A percentile compares a stretch with the other conserved stretches of the same genome.
Conservation (phyloP, 768 basidiomycete species). For the Jaapia argillacea region DNA sequence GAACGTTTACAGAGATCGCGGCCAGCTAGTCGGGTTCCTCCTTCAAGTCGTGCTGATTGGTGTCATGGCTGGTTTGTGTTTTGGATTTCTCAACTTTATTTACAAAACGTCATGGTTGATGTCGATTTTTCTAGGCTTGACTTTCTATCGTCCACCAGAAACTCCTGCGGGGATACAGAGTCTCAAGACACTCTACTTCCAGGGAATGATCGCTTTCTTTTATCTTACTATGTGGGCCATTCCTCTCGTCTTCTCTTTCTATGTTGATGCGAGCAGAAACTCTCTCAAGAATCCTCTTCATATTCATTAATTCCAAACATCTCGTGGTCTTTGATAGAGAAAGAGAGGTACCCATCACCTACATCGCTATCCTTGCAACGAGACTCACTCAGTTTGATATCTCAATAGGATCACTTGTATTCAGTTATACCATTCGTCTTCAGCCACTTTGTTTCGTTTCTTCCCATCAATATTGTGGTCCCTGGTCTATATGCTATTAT, state of each 20-base stretch:
- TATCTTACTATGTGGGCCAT: too few relatives aligned
- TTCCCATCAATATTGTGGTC: conserved; percentile 26
- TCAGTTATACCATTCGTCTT: conserved; percentile 26
- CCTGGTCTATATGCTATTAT: conserved; percentile 12
- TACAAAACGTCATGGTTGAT: too few relatives aligned
- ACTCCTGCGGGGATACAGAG: conserved; percentile 17
- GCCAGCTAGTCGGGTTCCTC: conserved; percentile 14
- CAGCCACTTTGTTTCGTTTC: conserved; percentile 25
- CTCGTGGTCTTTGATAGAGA: conserved; percentile 37
- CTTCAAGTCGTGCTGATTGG: conserved; percentile 13
- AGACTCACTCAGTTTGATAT: background rate
- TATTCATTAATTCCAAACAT: conserved; percentile 24
- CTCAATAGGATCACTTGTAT: conserved; percentile 7
- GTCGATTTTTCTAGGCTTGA: conserved; percentile 23
- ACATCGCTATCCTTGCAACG: background rate
- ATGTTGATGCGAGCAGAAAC: too few relatives aligned
- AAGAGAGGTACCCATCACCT: conserved; percentile 18
- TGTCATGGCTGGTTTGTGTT: conserved; percentile 6
- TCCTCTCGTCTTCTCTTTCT: too few relatives aligned
- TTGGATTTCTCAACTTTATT: too few relatives aligned
- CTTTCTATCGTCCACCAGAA: conserved; percentile 25
- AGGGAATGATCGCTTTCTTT: conserved; percentile 18
- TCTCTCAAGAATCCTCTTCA: conserved; percentile 17
- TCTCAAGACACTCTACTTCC: conserved; percentile 20
- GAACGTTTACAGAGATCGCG: conserved; percentile 15